Conservation (phyloP, 305 asterid genomes). For the Fraxinus sp. region DNA sequence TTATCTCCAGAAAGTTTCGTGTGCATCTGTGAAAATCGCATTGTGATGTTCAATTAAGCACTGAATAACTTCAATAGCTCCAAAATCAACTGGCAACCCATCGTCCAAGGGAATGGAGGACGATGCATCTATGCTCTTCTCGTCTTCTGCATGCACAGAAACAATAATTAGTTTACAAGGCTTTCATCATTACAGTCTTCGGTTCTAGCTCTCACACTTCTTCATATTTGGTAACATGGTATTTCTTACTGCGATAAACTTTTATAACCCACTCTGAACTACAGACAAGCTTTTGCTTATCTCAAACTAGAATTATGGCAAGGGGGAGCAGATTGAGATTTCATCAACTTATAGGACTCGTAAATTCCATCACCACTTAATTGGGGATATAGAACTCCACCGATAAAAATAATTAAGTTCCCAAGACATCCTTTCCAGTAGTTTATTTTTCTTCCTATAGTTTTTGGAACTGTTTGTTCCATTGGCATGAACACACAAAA, state of each 20-base stretch:
- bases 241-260: background rate
- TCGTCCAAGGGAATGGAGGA: conserved; percentile 74
- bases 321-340: background rate
- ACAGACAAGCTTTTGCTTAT: background rate
- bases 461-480: background rate
- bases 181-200: background rate
- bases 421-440: background rate
- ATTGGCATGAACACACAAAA: background rate
- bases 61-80: conserved; percentile 69
- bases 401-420: background rate
- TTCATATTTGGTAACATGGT: background rate
- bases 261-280: background rate
- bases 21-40: conserved; percentile 68
- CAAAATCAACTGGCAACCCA: conserved; percentile 54
- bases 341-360: background rate
- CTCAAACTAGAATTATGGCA: background rate
- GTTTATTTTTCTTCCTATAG: background rate
- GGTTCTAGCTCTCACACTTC: background rate
- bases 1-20: conserved; percentile 64
- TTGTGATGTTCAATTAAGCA: conserved; percentile 76
- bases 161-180: background rate
- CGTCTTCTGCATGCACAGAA: conserved; percentile 40
- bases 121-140: conserved; percentile 57
- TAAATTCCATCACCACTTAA: background rate
- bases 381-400: background rate